Conservation (phyloP, 352 stramenopile species). For the Phytophthora lateralis region DNA sequence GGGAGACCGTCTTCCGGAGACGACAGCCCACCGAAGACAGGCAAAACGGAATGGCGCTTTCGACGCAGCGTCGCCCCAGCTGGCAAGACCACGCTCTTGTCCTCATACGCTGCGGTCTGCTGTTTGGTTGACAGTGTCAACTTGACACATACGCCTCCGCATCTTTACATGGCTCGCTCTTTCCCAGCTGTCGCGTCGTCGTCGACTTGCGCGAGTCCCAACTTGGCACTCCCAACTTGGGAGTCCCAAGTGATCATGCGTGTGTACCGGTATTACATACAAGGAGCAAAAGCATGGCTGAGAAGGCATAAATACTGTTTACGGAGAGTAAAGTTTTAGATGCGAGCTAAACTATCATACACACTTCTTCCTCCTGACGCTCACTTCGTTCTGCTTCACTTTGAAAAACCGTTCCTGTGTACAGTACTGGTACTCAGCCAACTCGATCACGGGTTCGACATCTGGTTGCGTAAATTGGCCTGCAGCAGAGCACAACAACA, state of each 20-base stretch:
- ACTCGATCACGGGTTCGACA: slow-evolving; percentile 30
- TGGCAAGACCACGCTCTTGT: slow-evolving; percentile 18
- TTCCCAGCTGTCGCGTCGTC: slow-evolving; percentile 23
- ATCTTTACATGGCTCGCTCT: slow-evolving; percentile 31
- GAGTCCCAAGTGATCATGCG: slow-evolving; percentile 6
- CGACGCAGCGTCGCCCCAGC: slow-evolving; percentile 19
- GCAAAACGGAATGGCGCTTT: slow-evolving; percentile 24
- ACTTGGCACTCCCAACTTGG: slow-evolving; percentile 6
- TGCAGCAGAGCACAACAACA: slow-evolving; percentile 15
- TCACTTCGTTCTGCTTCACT: background rate
- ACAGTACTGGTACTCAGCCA: slow-evolving; percentile 5
- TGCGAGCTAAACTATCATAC: slow-evolving; percentile 15
- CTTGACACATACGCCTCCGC: slow-evolving; percentile 12
- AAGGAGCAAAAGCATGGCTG: no score
- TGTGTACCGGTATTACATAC: no score
- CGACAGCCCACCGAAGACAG: slow-evolving; percentile 17
- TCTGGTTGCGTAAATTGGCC: slow-evolving; percentile 40
- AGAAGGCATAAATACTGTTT: slow-evolving; percentile 31
- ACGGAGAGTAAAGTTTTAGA: slow-evolving; percentile 12
- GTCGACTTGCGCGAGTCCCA: slow-evolving; percentile 21
- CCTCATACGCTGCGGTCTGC: slow-evolving; percentile 20
- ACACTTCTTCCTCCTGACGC: slow-evolving; percentile 6
- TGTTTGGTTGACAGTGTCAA: background rate
- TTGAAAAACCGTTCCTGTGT: slow-evolving; percentile 4
- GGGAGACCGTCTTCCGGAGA: no score